Percentiles rank a stretch among this genome's conserved stretches.
These are phyloP conservation scores for Starmerella bombi DNA, from an alignment of 805 yeast species.

Conservation along the genomic window DNA sequence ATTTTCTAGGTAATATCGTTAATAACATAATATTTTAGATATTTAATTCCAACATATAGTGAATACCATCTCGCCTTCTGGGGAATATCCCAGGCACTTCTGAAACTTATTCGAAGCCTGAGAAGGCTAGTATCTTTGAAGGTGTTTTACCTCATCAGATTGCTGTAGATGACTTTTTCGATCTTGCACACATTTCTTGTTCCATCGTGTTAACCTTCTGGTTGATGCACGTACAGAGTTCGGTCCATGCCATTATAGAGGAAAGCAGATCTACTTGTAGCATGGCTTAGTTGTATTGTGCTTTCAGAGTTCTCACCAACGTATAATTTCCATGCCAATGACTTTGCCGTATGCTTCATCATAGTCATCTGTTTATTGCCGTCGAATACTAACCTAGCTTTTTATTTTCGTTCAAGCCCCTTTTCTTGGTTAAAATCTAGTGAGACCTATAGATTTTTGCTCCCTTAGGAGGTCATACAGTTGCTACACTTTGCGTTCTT, in stretches of 20 bases:
- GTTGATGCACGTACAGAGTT: neutral
- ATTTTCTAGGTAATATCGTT: too few species aligned
- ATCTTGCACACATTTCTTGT: neutral
- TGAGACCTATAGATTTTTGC: neutral
- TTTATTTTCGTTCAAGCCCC: neutral
- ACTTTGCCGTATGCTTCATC: neutral
- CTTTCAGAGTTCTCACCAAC: neutral
- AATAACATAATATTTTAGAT: constrained; percentile 2
- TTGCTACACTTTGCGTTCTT: neutral
- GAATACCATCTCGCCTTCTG: neutral
- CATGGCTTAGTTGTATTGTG: neutral
- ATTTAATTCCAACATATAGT: neutral
- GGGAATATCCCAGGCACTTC: neutral
- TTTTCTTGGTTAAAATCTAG: neutral
- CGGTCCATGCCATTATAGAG: neutral
- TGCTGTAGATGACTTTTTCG: neutral
- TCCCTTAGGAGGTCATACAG: neutral
- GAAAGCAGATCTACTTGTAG: constrained; percentile 1
- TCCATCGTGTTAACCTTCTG: neutral
- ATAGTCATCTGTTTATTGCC: neutral
- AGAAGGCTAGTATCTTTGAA: neutral
- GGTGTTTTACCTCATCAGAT: neutral
- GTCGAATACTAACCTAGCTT: neutral
- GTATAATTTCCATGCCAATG: neutral
- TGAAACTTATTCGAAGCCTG: neutral